Base-by-base conservation (phyloP, 192 early-diverging fungal genomes). In the Chytriomyces sp. region DNA sequence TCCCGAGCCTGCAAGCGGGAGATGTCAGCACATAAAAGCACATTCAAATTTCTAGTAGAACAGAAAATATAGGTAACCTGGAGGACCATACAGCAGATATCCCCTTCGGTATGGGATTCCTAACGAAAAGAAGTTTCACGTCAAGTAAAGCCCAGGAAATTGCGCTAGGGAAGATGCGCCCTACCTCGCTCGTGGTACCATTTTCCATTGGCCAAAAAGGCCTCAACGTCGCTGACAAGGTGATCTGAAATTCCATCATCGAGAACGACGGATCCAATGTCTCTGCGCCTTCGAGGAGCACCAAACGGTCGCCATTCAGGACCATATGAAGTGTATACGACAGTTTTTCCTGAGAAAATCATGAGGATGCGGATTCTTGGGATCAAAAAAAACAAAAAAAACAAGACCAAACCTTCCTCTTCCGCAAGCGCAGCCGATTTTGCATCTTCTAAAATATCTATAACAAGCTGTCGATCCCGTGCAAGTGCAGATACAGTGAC, bases 241-340 rank as follows among this genome's bases (percentile, higher is more conserved):
- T n/a, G 24, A 11, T 79, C 64, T 18, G 81, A 60, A 11, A 82
- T 67, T 24, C 80, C 78, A 11, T 72, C 78, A 46, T 80, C 79
- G 64, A 89, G 74, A 5, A 89, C 85, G 5, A 87, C 86, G 24
- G 75, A 80, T 11, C 71, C 78, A 23, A 87, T 45, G 4, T 79
- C 79, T 91, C 92, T 7, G 92, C 95, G 48, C 91, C 93, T 43
- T 50, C 97, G 85, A 9, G 97, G 97, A 74, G 94, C 85, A 5
- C 97, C 97, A 86, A 99, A 98, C 3, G 94, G 94, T 68, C 96
- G 85, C 97, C 97, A 99, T 74, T 99, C 97, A 6, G 94, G 92
- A 0, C 97, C 97, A 85, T 91, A 97, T 50, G 91, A 93, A 2
- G 96, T 96, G 83, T 96, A 98, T 57, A 99, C 88, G 43, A 99